These are phyloP conservation scores for Euphorbia pulcherrima DNA, from an alignment of 345 rosid genomes.

Conservation along the genomic window DNA sequence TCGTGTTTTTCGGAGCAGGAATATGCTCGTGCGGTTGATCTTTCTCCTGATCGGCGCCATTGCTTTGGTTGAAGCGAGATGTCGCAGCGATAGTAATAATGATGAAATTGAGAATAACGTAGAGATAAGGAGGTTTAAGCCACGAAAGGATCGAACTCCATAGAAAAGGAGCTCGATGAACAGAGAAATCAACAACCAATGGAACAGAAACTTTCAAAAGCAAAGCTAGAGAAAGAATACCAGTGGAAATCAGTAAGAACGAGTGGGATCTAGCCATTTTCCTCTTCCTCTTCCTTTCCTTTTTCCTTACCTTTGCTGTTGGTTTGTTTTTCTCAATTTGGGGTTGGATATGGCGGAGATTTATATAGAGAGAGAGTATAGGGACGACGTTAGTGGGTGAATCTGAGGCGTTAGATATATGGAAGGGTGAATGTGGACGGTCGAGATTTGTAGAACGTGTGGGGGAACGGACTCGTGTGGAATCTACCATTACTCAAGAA, in stretches of 20 bases:
- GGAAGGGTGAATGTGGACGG: not conserved
- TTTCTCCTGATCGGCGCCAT: not conserved
- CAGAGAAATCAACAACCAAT: conserved; percentile 28
- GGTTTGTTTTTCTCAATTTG: not conserved
- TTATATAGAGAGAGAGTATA: conserved; percentile 22
- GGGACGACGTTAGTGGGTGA: conserved; percentile 2
- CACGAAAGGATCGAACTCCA: conserved; percentile 44
- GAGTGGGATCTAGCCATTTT: conserved; percentile 16
- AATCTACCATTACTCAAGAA: conserved; percentile 4
- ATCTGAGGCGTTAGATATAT: conserved; percentile 17
- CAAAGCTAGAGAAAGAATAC: conserved; percentile 31
- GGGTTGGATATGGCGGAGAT: not conserved
- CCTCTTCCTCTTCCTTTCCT: not conserved
- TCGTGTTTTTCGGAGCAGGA: not conserved
- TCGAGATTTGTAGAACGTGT: conserved; percentile 14
- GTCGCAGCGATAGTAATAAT: conserved; percentile 53
- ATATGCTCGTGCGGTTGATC: conserved; percentile 6
- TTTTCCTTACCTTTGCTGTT: not conserved
- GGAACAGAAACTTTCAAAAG: conserved; percentile 36
- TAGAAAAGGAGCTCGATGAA: conserved; percentile 30
- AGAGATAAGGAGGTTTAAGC: conserved; percentile 59
- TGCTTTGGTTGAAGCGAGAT: conserved; percentile 35
- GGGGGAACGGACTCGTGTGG: not conserved
- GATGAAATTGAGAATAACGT: conserved; percentile 44
- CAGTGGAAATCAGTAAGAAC: conserved; percentile 34